phyloP scores from a whole-genome alignment of 2,329 filamentous ascomycete species.

The Xylogone sp. region DNA sequence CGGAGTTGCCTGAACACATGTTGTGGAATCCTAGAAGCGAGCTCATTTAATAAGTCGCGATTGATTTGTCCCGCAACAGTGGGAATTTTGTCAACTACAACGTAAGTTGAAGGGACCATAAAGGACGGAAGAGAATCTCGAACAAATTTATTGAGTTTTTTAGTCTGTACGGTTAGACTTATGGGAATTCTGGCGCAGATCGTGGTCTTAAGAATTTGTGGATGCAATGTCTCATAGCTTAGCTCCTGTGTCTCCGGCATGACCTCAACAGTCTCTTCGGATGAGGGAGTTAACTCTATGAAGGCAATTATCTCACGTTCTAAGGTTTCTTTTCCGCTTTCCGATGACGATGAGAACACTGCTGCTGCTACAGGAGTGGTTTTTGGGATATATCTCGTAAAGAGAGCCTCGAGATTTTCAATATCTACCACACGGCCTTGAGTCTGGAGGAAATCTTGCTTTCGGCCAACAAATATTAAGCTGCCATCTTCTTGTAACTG shows the following conservation, averaged over 20 bases:
- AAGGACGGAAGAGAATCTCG: constrained; percentile 41
- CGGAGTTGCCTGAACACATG: constrained; percentile 19
- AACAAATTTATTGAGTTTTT: constrained; percentile 37
- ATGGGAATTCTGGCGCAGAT: constrained; percentile 20
- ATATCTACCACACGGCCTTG: constrained; percentile 37
- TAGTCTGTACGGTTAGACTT: constrained; percentile 31
- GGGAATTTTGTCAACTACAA: constrained; percentile 36
- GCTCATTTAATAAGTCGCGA: constrained; percentile 28
- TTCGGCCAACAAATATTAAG: constrained; percentile 24
- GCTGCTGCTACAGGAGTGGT: constrained; percentile 23
- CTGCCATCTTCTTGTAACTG: constrained; percentile 21
- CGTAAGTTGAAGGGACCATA: constrained; percentile 41
- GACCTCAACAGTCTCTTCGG: constrained; percentile 25
- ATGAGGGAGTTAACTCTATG: constrained; percentile 26
- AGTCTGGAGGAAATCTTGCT: constrained; percentile 21
- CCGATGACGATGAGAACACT: constrained; percentile 16
- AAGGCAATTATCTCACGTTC: constrained; percentile 26
- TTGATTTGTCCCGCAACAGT: constrained; percentile 23
- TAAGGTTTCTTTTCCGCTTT: constrained; percentile 1
- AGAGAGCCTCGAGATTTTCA: constrained; percentile 34
- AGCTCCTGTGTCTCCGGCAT: constrained; percentile 17
- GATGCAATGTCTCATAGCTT: constrained; percentile 1
- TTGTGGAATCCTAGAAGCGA: constrained; percentile 24
- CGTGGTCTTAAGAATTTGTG: constrained; percentile 14
- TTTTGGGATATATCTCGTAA: constrained; percentile 31